phyloP scores from a whole-genome alignment of 306 rosid species.

The Vigna hirtella region DNA sequence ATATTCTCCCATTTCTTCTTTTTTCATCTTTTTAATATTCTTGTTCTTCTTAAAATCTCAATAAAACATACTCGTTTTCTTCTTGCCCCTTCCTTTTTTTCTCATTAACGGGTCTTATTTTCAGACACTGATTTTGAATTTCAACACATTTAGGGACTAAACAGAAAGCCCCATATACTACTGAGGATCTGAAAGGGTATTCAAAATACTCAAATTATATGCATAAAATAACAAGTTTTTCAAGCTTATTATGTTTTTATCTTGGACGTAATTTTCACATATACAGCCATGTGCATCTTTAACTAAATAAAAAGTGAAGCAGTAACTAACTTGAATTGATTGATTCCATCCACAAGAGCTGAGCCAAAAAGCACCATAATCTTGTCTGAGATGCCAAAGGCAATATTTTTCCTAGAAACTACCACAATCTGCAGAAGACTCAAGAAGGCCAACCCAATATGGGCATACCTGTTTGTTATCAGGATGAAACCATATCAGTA shows the following conservation, averaged over 20 bases:
- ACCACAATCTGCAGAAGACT: slow-evolving; percentile 62
- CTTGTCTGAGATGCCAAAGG: slow-evolving; percentile 67
- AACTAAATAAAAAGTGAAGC: slow-evolving; percentile 31
- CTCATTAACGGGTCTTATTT: no score
- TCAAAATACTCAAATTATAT: neutral
- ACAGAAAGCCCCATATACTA: no score
- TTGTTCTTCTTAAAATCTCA: no score
- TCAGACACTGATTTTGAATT: no score
- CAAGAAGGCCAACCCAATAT: slow-evolving; percentile 66
- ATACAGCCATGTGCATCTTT: slow-evolving; percentile 16
- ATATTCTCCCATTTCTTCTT: no score
- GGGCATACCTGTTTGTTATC: slow-evolving; percentile 72
- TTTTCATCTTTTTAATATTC: no score
- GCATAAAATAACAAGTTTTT: slow-evolving; percentile 5
- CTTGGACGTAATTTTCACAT: slow-evolving; percentile 8
- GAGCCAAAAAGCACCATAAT: slow-evolving; percentile 77
- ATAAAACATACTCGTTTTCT: no score
- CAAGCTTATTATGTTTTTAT: neutral
- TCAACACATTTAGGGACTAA: no score
- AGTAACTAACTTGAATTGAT: slow-evolving; percentile 78
- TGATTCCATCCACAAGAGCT: slow-evolving; percentile 76
- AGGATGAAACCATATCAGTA: slow-evolving; percentile 41
- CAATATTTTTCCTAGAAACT: slow-evolving; percentile 67
- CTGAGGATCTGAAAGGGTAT: no score
- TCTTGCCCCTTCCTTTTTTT: no score